These are phyloP conservation scores for Dillenia suffruticosa DNA, from an alignment of 164 flowering plant genomes.

Conservation along the genomic window DNA sequence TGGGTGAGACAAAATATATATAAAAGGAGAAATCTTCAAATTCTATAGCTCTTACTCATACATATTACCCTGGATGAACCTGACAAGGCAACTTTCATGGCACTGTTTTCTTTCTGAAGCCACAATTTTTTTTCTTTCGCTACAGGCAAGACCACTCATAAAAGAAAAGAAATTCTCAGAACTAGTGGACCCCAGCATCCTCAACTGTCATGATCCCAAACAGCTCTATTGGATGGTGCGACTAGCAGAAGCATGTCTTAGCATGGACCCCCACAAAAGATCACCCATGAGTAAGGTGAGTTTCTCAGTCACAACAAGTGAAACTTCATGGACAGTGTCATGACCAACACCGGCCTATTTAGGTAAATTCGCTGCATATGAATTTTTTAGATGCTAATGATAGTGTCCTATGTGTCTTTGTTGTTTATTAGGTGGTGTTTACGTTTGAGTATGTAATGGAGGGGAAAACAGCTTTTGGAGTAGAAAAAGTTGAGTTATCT, in stretches of 20 bases:
- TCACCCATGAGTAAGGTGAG: constrained; percentile 46
- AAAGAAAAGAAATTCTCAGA: constrained; percentile 61
- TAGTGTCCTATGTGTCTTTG: too few species aligned
- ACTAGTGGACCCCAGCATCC: constrained; percentile 47
- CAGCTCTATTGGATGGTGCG: constrained; percentile 74
- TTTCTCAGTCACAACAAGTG: neutral
- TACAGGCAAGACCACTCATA: constrained; percentile 71
- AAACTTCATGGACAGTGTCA: too few species aligned
- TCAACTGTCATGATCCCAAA: constrained; percentile 54
- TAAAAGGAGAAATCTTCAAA: too few species aligned
- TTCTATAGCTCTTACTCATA: too few species aligned
- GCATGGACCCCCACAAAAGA: constrained; percentile 51
- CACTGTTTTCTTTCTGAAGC: neutral
- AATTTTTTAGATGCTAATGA: too few species aligned
- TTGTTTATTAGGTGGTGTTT: too few species aligned
- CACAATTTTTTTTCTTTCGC: constrained; percentile 1
- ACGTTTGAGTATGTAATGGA: too few species aligned
- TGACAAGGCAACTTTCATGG: neutral
- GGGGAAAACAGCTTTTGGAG: too few species aligned
- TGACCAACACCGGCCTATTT: too few species aligned
- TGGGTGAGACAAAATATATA: constrained; percentile 41
- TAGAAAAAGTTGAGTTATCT: too few species aligned
- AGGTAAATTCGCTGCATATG: too few species aligned
- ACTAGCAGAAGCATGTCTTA: constrained; percentile 54
- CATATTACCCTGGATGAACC: neutral